Evolutionary conservation across 2,329 filamentous ascomycete species (phyloP).

Genomic region (Bertia moriformis): DNA sequence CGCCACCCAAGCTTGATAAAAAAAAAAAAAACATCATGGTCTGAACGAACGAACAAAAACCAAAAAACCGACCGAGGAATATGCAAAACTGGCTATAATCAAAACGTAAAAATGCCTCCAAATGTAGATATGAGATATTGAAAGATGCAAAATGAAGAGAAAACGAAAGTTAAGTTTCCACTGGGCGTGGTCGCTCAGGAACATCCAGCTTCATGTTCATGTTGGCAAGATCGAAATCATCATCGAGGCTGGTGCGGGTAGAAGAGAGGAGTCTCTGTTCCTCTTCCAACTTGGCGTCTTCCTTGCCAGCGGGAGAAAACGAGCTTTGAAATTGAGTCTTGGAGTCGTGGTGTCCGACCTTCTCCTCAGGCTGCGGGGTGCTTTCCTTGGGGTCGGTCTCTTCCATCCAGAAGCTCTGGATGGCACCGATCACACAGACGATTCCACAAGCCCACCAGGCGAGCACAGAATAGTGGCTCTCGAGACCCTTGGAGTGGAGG

Average conservation of each 20-base stretch:
- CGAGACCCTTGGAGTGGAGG: slow-evolving; percentile 44
- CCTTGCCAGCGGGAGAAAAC: slow-evolving; percentile 8
- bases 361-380: too few relatives aligned
- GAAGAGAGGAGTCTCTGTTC: slow-evolving; percentile 17
- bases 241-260: slow-evolving; percentile 16
- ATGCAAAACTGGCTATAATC: too few relatives aligned
- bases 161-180: too few relatives aligned
- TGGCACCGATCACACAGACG: slow-evolving; percentile 38
- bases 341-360: slow-evolving; percentile 5
- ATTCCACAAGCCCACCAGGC: slow-evolving; percentile 52
- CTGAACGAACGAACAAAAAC: neutral
- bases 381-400: slow-evolving; percentile 5
- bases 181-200: too few relatives aligned
- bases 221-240: slow-evolving; percentile 12
- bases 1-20: too few relatives aligned
- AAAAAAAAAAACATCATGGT: too few relatives aligned
- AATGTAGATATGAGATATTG: too few relatives aligned
- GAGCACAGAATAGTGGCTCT: slow-evolving; percentile 43
- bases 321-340: slow-evolving; percentile 3
- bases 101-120: too few relatives aligned
- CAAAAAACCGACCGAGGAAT: neutral
- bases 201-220: slow-evolving; percentile 11
- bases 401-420: slow-evolving; percentile 13
- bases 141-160: too few relatives aligned
- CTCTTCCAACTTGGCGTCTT: slow-evolving; percentile 13